These are phyloP conservation scores for Dactylellina parvicollis DNA, from an alignment of 2,329 filamentous ascomycete species.

Conservation along the genomic window DNA sequence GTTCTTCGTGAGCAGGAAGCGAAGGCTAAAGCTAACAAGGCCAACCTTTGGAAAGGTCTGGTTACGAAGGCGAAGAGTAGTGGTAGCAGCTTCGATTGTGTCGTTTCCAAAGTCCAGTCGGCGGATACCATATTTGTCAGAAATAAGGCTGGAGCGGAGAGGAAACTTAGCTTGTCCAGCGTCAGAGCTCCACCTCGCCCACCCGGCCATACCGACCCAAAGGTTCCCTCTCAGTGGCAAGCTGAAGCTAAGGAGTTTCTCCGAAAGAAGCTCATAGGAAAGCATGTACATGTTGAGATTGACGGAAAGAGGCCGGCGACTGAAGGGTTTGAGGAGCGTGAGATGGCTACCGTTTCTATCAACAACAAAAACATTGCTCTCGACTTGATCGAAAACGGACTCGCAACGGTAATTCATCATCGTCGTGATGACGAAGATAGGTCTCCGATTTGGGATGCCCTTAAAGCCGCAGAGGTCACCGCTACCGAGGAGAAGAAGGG, in stretches of 20 bases:
- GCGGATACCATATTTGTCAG: conserved; percentile 89
- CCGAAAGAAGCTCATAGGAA: conserved; percentile 92
- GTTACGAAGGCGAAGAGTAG: conserved; percentile 73
- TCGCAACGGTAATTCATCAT: conserved; percentile 92
- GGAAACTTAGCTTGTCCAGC: conserved; percentile 90
- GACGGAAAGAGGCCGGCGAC: conserved; percentile 86
- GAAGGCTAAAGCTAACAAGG: conserved; percentile 77
- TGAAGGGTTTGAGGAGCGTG: conserved; percentile 91
- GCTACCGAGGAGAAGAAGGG: conserved; percentile 91
- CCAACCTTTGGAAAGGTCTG: conserved; percentile 83
- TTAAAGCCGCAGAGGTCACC: conserved; percentile 79
- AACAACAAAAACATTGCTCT: conserved; percentile 71
- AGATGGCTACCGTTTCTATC: conserved; percentile 86
- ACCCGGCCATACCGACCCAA: conserved; percentile 44
- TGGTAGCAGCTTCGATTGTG: conserved; percentile 75
- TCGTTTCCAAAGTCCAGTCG: conserved; percentile 83
- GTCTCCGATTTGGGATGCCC: conserved; percentile 90
- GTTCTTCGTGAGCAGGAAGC: conserved; percentile 86
- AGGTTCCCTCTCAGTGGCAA: conserved; percentile 72
- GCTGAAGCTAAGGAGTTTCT: conserved; percentile 97
- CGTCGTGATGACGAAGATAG: conserved; percentile 93
- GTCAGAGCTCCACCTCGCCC: conserved; percentile 82
- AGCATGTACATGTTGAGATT: conserved; percentile 87
- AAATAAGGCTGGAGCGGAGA: conserved; percentile 84
- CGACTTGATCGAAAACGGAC: conserved; percentile 75